Conservation (phyloP, 345 rosid species). For the Trapa incisa region DNA sequence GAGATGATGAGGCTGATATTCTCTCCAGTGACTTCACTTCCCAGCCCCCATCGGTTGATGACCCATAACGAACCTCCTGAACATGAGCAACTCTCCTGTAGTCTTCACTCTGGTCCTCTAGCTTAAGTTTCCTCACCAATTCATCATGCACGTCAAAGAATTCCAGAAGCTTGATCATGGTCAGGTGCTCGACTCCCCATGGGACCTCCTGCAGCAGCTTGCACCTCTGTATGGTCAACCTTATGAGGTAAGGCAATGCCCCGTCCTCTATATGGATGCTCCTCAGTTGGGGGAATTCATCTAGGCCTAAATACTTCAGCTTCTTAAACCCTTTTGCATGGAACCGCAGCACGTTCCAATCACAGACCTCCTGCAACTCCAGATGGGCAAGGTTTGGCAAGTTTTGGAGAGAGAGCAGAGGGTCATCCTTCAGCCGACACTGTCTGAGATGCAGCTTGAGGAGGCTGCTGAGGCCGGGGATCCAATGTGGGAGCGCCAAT, state of each 20-base stretch:
- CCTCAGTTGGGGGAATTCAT: slow-evolving; percentile 15
- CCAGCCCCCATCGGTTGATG: slow-evolving; percentile 19
- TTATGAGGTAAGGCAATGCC: slow-evolving; percentile 20
- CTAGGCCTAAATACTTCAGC: slow-evolving; percentile 21
- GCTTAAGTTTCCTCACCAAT: slow-evolving; percentile 11
- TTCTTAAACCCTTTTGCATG: slow-evolving; percentile 19
- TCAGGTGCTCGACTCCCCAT: slow-evolving; percentile 17
- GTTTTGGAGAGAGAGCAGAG: slow-evolving; percentile 15
- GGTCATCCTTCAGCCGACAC: slow-evolving; percentile 17
- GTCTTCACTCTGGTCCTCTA: slow-evolving; percentile 12
- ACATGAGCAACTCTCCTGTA: slow-evolving; percentile 18
- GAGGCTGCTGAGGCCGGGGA: slow-evolving; percentile 14
- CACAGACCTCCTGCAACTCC: slow-evolving; percentile 19
- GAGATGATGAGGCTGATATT: not conserved
- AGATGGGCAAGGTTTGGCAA: slow-evolving; percentile 26
- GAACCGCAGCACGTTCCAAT: slow-evolving; percentile 14
- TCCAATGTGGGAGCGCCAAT: slow-evolving; percentile 18
- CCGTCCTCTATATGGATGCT: slow-evolving; percentile 10
- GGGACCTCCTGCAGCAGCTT: slow-evolving; percentile 16
- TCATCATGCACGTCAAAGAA: slow-evolving; percentile 22
- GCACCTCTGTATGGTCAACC: slow-evolving; percentile 16
- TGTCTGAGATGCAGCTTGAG: slow-evolving; percentile 11
- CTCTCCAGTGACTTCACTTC: slow-evolving; percentile 12
- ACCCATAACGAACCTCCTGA: slow-evolving; percentile 16
- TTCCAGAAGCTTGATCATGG: slow-evolving; percentile 13